Conservation (phyloP, 805 yeast genomes). For the Kuraishia piskuri region DNA sequence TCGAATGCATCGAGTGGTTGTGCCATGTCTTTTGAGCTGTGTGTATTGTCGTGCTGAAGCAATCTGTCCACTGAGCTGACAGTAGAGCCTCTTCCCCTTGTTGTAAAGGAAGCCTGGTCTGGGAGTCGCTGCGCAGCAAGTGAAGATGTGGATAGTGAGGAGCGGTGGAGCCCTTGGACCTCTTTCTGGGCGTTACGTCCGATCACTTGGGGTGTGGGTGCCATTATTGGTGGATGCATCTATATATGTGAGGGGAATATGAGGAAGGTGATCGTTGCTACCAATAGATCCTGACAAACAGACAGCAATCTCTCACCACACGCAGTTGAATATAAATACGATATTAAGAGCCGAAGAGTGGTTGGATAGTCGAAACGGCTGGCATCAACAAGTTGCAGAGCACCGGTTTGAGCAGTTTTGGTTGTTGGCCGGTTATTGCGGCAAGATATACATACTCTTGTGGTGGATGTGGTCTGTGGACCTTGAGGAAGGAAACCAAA, state of each 20-base stretch:
- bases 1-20: not conserved
- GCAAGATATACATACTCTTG: not conserved
- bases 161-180: not conserved
- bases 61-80: not conserved
- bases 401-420: not conserved
- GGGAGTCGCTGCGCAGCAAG: not conserved
- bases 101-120: not conserved
- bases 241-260: not conserved
- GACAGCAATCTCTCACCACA: too few relatives aligned
- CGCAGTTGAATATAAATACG: too few relatives aligned
- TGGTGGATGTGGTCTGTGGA: too few relatives aligned
- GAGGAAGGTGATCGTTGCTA: too few relatives aligned
- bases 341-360: not conserved
- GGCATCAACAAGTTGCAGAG: not conserved
- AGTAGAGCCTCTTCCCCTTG: not conserved
- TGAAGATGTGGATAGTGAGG: not conserved
- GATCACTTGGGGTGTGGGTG: not conserved
- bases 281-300: too few relatives aligned
- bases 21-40: not conserved
- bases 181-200: not conserved
- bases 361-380: not conserved
- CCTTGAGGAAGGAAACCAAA: not conserved
- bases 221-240: not conserved
- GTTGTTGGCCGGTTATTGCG: not conserved
- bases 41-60: not conserved